phyloP scores from a whole-genome alignment of 805 yeast genomes.

The Kazachstania martiniae region DNA sequence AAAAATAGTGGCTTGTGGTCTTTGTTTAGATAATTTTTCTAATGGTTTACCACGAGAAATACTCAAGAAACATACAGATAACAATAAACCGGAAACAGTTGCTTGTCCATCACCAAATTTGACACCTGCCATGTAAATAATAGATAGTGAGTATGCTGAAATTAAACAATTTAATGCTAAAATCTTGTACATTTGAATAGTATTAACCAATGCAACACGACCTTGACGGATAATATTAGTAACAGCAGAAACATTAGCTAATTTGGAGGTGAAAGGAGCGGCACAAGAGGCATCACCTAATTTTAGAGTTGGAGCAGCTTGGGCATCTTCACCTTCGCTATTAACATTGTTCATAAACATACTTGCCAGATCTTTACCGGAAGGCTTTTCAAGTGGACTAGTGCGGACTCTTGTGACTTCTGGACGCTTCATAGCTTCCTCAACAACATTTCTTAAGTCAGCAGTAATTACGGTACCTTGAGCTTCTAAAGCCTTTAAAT shows the following conservation, averaged over 20 bases:
- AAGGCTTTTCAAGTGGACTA: constrained; percentile 41
- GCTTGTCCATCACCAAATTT: constrained; percentile 97
- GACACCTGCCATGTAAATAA: constrained; percentile 91
- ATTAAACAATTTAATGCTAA: constrained; percentile 93
- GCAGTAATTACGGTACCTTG: constrained; percentile 73
- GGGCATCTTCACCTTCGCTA: constrained; percentile 35
- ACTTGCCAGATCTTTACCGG: constrained; percentile 37
- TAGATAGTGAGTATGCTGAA: constrained; percentile 91
- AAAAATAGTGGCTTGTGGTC: constrained; percentile 97
- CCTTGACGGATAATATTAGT: constrained; percentile 94
- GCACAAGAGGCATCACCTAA: constrained; percentile 98
- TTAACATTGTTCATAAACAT: constrained; percentile 23
- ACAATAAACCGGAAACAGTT: constrained; percentile 86
- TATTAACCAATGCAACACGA: constrained; percentile 92
- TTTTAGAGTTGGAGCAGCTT: constrained; percentile 85
- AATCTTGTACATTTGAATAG: constrained; percentile 98
- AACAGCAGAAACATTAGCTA: constrained; percentile 85
- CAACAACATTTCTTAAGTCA: constrained; percentile 54
- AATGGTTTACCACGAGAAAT: constrained; percentile 90
- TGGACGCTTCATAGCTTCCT: constrained; percentile 35
- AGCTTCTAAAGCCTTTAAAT: constrained; percentile 72
- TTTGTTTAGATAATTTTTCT: constrained; percentile 77
- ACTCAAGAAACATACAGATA: constrained; percentile 89
- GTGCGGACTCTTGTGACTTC: constrained; percentile 28
- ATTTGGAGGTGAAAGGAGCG: constrained; percentile 94